phyloP scores from a whole-genome alignment of 169 alveolate species.

The Cryptosporidium sp. region DNA sequence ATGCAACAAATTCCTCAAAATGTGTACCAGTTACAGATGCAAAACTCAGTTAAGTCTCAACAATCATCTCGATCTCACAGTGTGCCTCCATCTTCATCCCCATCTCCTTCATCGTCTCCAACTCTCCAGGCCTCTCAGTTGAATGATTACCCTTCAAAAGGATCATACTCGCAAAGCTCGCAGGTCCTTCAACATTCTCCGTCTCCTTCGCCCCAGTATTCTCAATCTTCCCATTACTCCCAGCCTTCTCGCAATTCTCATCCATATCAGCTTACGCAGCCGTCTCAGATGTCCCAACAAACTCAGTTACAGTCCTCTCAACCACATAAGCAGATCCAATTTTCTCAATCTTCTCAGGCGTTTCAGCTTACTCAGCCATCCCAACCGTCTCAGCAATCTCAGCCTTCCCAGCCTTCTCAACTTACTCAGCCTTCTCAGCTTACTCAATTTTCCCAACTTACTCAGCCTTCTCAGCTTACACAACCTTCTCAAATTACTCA shows the following conservation, averaged over 20 bases:
- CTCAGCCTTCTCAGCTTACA: neutral
- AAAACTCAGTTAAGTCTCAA: neutral
- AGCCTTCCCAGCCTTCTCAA: neutral
- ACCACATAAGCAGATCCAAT: neutral
- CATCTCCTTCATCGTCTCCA: neutral
- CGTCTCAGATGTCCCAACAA: neutral
- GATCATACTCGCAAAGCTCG: neutral
- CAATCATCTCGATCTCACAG: neutral
- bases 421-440: neutral
- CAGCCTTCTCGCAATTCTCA: slow-evolving; percentile 1
- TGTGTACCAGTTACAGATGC: neutral
- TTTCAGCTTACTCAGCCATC: neutral
- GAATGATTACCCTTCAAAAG: neutral
- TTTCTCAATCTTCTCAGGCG: neutral
- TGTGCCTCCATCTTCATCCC: slow-evolving; percentile 12
- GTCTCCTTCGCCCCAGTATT: neutral
- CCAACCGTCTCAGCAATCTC: neutral
- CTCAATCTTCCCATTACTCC: slow-evolving; percentile 1
- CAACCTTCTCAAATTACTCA: neutral
- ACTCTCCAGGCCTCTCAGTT: neutral
- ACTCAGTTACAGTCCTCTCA: neutral
- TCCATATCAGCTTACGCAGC: neutral
- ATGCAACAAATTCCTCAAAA: neutral
- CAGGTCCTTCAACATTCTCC: neutral
- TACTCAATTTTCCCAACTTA: neutral